phyloP scores from a whole-genome alignment of 306 rosid species.

The Dryas drummondii region DNA sequence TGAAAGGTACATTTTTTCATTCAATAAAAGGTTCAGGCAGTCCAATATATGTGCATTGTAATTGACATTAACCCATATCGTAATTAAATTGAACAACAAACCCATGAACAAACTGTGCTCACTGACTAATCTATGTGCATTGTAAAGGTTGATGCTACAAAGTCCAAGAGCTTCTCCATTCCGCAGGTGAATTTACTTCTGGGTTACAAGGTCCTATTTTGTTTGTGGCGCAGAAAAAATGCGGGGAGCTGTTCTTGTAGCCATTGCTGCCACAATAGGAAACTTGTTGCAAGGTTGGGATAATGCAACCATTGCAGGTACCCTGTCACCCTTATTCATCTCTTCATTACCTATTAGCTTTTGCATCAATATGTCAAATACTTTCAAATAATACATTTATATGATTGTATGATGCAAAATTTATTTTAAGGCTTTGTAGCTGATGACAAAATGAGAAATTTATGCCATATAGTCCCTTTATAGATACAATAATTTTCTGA shows the following conservation, averaged over 20 bases:
- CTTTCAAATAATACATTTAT: no score
- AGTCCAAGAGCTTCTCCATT: neutral
- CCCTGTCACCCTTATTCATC: neutral
- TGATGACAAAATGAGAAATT: no score
- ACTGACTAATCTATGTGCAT: neutral
- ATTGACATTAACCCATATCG: no score
- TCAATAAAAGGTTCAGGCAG: neutral
- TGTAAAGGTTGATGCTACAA: constrained; percentile 11
- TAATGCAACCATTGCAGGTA: constrained; percentile 49
- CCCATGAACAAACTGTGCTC: neutral
- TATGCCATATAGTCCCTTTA: no score
- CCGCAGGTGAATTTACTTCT: neutral
- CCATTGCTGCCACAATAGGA: constrained; percentile 40
- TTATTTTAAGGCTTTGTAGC: no score
- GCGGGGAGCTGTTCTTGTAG: constrained; percentile 38
- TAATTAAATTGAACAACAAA: neutral
- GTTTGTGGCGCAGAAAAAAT: constrained; percentile 14
- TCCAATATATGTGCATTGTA: no score
- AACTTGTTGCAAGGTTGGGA: constrained; percentile 47
- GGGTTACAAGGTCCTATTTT: neutral
- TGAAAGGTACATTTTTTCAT: constrained; percentile 1
- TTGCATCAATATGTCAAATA: neutral
- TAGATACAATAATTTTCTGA: no score
- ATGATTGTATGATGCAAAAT: no score
- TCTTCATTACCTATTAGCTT: neutral